Conservation (phyloP, 768 basidiomycete species). For the Boletus reticulatus region DNA sequence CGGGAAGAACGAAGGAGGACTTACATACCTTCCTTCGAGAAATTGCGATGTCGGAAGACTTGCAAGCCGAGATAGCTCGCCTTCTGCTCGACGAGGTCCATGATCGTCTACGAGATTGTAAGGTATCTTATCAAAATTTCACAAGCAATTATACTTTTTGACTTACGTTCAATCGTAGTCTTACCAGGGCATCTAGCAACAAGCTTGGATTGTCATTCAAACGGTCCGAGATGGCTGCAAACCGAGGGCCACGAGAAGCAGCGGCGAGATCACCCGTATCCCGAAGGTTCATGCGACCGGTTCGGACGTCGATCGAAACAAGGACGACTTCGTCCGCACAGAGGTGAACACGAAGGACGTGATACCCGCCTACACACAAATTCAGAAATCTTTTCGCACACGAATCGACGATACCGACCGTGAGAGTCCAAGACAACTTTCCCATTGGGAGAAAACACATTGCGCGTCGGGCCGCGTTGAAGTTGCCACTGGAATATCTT, state of each 20-base stretch:
- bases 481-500: conserved; percentile 54
- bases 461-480: conserved; percentile 46
- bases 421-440: conserved; percentile 55
- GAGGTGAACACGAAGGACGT: conserved; percentile 64
- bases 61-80: conserved; percentile 83
- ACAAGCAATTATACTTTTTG: not conserved
- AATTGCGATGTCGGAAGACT: conserved; percentile 66
- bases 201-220: conserved; percentile 69
- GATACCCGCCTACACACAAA: conserved; percentile 43
- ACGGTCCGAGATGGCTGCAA: conserved; percentile 52
- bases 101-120: conserved; percentile 61
- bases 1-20: not conserved
- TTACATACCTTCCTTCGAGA: conserved; percentile 56
- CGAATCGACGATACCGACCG: conserved; percentile 37
- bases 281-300: conserved; percentile 72
- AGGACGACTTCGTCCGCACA: conserved; percentile 76
- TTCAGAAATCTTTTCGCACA: not conserved
- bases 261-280: conserved; percentile 82
- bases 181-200: conserved; percentile 55
- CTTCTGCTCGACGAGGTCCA: conserved; percentile 80
- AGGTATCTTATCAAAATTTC: not conserved
- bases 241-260: conserved; percentile 67
- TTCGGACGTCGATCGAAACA: conserved; percentile 76
- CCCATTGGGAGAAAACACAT: conserved; percentile 61
- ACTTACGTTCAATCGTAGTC: conserved; percentile 63